Conservation (phyloP, 257 asterid genomes). For the Solanum clarkiae region DNA sequence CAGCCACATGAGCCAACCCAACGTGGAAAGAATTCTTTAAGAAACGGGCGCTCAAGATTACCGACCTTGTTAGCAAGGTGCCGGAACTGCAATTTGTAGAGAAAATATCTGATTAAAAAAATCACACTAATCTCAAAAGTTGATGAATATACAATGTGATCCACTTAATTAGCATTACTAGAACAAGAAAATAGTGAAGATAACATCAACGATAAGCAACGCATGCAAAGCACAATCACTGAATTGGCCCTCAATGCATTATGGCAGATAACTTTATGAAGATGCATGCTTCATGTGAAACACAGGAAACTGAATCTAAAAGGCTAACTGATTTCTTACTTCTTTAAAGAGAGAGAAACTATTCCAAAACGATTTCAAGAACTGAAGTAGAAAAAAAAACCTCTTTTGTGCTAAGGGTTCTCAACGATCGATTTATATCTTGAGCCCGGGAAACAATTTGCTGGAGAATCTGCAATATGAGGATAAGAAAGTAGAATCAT, state of each 20-base stretch:
- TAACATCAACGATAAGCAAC: neutral
- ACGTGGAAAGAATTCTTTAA: constrained; percentile 96
- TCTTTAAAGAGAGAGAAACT: neutral
- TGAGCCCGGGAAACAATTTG: constrained; percentile 57
- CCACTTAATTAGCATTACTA: neutral
- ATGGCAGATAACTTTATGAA: neutral
- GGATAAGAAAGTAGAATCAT: neutral
- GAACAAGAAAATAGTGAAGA: neutral
- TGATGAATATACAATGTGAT: neutral
- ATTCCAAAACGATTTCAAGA: neutral
- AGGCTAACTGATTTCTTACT: neutral
- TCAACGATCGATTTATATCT: constrained; percentile 49
- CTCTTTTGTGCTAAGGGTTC: constrained; percentile 96
- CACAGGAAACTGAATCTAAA: neutral
- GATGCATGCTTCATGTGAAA: neutral
- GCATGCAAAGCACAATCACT: neutral
- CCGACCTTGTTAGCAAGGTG: constrained; percentile 95
- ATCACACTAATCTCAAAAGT: neutral
- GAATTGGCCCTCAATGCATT: neutral
- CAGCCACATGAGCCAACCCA: constrained; percentile 99
- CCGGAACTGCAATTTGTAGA: constrained; percentile 58
- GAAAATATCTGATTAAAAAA: neutral
- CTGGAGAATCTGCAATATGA: constrained; percentile 71
- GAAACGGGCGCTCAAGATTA: constrained; percentile 98
- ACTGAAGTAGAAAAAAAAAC: constrained; percentile 11